Evolutionary conservation across 176 grass and related monocot genomes (phyloP), one percentile per base, ranked within the genome.

Genomic region (bread wheat (Triticum aestivum)): DNA sequence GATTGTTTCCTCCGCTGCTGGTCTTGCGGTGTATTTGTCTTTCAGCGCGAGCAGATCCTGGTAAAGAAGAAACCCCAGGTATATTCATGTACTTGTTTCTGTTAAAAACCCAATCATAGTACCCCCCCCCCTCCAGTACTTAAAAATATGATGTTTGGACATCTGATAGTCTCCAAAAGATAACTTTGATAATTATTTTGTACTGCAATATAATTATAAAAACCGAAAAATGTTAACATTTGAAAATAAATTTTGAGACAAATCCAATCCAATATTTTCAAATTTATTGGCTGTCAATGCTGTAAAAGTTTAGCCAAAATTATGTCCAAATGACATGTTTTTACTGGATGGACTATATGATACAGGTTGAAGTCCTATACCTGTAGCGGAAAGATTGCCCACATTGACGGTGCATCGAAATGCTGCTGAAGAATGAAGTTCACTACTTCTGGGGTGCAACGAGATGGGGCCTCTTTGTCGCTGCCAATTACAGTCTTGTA

Each of bases 361-460:
- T 65, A 66, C 27, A 69, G 49, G 61, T 76, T 81, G 8, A 83
- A 87, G 84, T 35, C 73, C 5, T 37, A 27, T 83, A 99, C 94
- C 97, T 99, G 97, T 77, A 99, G 86, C 26, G 97, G 97, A 82
- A 99, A 97, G 78, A 99, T 99, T 77, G 97, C 90, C 97, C 97
- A 99, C 94, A 97, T 99, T 71, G 94, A 93, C 14, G 97, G 97
- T 74, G 92, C 76, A 65, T 91, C 90, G 11, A 94, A 93, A 83
- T 99, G 94, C 82, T 99, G 94, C 78, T 93, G 89, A 88, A 97
- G 80, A 79, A 99, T 90, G 69, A 94, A 99, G 73, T 92, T 87
- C 41, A 92, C 85, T 33, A 99, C 79, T 87, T 97, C 94, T 75
- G 97, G 86, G 66, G 87, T 97, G 85, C 97, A 98, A 63, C 52